Percentiles rank a stretch among this genome's conserved stretches.
phyloP scores from a whole-genome alignment of 2,329 filamentous ascomycete genomes.

The Setomelanomma holmii region DNA sequence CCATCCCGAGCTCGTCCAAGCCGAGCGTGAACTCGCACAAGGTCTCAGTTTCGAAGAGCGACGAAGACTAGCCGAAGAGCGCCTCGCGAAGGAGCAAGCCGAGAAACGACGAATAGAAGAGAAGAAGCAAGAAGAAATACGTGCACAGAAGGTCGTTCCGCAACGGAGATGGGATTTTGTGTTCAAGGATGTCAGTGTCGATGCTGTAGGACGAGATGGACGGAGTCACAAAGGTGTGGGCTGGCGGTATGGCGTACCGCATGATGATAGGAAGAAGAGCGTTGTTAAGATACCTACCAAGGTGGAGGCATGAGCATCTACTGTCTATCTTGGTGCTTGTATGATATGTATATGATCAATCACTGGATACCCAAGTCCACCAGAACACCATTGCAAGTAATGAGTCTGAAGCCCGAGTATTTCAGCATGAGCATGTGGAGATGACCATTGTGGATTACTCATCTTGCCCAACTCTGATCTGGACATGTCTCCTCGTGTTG shows the following conservation, averaged over 20 bases:
- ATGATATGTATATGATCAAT: constrained; percentile 25
- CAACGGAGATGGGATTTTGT: constrained; percentile 66
- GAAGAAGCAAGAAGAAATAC: constrained; percentile 53
- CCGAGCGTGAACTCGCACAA: constrained; percentile 46
- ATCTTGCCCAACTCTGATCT: no score
- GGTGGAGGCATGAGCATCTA: constrained; percentile 55
- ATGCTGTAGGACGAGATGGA: constrained; percentile 63
- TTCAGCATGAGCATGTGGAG: no score
- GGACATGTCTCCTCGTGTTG: not conserved
- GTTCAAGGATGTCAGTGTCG: constrained; percentile 64
- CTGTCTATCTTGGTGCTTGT: constrained; percentile 15
- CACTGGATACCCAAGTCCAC: not conserved
- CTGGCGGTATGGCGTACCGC: constrained; percentile 67
- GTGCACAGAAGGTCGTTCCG: constrained; percentile 53
- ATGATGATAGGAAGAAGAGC: constrained; percentile 68
- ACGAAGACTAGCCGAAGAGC: constrained; percentile 37
- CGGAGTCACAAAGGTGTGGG: constrained; percentile 62
- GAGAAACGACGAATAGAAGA: constrained; percentile 50
- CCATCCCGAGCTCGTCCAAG: constrained; percentile 64
- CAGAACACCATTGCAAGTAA: no score
- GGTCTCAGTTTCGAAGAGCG: constrained; percentile 46
- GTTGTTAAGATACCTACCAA: constrained; percentile 68
- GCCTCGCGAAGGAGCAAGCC: constrained; percentile 38
- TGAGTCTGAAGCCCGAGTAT: no score
- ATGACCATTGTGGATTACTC: no score